These are phyloP conservation scores for Trichoderma lentiforme DNA, from an alignment of 2,329 filamentous ascomycete species.

Conservation along the genomic window DNA sequence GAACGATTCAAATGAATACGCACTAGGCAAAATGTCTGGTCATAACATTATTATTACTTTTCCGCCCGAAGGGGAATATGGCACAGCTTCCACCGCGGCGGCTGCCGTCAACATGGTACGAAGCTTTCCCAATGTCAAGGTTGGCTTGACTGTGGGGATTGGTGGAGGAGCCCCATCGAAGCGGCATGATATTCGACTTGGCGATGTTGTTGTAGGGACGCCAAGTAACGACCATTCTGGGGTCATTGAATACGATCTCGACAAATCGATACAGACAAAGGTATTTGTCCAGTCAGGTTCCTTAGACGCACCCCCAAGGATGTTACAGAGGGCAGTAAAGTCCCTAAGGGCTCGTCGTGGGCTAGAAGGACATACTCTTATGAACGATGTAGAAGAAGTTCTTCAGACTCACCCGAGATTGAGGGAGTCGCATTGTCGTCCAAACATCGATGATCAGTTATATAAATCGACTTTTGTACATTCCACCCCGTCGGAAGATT, in stretches of 20 bases:
- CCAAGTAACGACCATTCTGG: too few relatives aligned
- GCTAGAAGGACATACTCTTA: not conserved
- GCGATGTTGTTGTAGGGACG: not conserved
- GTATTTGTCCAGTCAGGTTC: not conserved
- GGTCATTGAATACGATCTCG: not conserved
- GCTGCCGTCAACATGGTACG: not conserved
- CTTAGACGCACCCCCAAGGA: too few relatives aligned
- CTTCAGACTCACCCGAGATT: accelerated
- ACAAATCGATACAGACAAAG: not conserved
- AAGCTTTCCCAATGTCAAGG: not conserved
- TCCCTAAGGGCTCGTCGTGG: accelerated
- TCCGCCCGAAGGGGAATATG: not conserved
- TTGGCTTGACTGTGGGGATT: too few relatives aligned
- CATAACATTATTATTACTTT: not conserved
- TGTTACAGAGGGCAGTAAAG: not conserved
- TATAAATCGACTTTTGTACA: not conserved
- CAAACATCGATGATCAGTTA: not conserved
- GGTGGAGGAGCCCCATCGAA: not conserved
- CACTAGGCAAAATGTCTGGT: not conserved
- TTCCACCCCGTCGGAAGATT: not conserved
- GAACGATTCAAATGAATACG: not conserved
- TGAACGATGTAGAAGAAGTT: not conserved
- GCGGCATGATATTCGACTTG: not conserved
- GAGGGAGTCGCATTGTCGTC: not conserved
- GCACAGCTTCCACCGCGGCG: not conserved